These are phyloP conservation scores for Colletotrichum sp. DNA, from an alignment of 2,329 filamentous ascomycete genomes.

Conservation along the genomic window DNA sequence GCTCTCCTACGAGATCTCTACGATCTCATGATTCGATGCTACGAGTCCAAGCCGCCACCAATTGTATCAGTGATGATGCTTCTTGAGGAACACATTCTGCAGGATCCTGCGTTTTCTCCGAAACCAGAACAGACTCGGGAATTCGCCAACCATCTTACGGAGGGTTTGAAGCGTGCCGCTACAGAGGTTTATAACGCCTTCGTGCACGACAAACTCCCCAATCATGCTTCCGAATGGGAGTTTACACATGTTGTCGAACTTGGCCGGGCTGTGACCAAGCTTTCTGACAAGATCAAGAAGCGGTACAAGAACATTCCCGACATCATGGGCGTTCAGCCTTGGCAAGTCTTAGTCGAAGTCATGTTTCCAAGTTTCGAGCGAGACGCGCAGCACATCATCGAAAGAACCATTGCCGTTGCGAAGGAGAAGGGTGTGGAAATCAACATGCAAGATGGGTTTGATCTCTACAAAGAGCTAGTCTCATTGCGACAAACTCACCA, in stretches of 20 bases:
- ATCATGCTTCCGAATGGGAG: slow-evolving; percentile 83
- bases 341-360: slow-evolving; percentile 78
- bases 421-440: slow-evolving; percentile 76
- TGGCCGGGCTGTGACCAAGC: slow-evolving; percentile 82
- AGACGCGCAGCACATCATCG: slow-evolving; percentile 85
- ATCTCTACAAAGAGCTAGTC: slow-evolving; percentile 87
- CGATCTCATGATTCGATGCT: slow-evolving; percentile 85
- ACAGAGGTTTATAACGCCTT: slow-evolving; percentile 80
- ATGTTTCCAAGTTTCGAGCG: slow-evolving; percentile 90
- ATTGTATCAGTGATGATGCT: slow-evolving; percentile 82
- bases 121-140: slow-evolving; percentile 72
- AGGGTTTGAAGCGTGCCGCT: slow-evolving; percentile 76
- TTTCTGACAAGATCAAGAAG: slow-evolving; percentile 90
- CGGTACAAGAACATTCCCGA: slow-evolving; percentile 87
- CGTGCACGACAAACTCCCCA: slow-evolving; percentile 80
- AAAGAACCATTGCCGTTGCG: slow-evolving; percentile 77
- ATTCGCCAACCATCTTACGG: slow-evolving; percentile 75
- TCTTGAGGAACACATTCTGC: slow-evolving; percentile 81
- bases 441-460: slow-evolving; percentile 90
- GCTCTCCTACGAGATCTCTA: slow-evolving; percentile 86
- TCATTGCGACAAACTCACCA: slow-evolving; percentile 83
- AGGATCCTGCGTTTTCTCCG: slow-evolving; percentile 77
- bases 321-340: slow-evolving; percentile 75
- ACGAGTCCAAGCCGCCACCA: slow-evolving; percentile 84
- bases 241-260: slow-evolving; percentile 90